These are phyloP conservation scores for Acacia concinna DNA, from an alignment of 331 rosid species.

Conservation along the genomic window DNA sequence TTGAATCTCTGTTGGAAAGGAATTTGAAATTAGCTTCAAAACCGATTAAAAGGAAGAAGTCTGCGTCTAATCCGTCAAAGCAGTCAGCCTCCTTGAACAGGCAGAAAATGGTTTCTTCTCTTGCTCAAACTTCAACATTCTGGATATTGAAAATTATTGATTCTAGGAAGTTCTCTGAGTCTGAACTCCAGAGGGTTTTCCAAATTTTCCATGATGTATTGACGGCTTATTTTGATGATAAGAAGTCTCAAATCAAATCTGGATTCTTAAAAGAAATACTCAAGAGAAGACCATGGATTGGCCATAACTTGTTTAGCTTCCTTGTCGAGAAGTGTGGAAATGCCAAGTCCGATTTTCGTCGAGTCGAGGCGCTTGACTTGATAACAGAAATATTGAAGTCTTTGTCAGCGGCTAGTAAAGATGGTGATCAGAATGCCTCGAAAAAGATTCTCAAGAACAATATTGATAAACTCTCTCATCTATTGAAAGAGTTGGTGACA, in stretches of 20 bases:
- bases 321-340: slow-evolving; percentile 68
- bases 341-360: slow-evolving; percentile 76
- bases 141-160: slow-evolving; percentile 86
- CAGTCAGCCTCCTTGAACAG: slow-evolving; percentile 63
- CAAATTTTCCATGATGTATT: slow-evolving; percentile 59
- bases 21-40: slow-evolving; percentile 84
- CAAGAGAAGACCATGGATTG: slow-evolving; percentile 79
- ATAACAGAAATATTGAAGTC: slow-evolving; percentile 61
- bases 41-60: slow-evolving; percentile 69
- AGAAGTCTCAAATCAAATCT: slow-evolving; percentile 76
- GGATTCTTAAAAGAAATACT: slow-evolving; percentile 78
- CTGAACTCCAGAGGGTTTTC: slow-evolving; percentile 57
- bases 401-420: slow-evolving; percentile 35
- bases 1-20: slow-evolving; percentile 76
- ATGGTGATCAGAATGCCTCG: slow-evolving; percentile 41
- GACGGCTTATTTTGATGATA: slow-evolving; percentile 61
- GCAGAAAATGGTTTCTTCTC: slow-evolving; percentile 68
- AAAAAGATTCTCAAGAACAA: slow-evolving; percentile 53
- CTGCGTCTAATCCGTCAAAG: slow-evolving; percentile 58
- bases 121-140: slow-evolving; percentile 78
- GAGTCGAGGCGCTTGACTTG: slow-evolving; percentile 81
- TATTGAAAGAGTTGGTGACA: slow-evolving; percentile 65
- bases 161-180: slow-evolving; percentile 55
- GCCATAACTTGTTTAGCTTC: slow-evolving; percentile 60
- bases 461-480: slow-evolving; percentile 48